A percentile compares a stretch with the other conserved stretches of the same genome.
These are phyloP conservation scores for Trichophyton equinum DNA, from an alignment of 2,329 filamentous ascomycete genomes.

Conservation along the genomic window DNA sequence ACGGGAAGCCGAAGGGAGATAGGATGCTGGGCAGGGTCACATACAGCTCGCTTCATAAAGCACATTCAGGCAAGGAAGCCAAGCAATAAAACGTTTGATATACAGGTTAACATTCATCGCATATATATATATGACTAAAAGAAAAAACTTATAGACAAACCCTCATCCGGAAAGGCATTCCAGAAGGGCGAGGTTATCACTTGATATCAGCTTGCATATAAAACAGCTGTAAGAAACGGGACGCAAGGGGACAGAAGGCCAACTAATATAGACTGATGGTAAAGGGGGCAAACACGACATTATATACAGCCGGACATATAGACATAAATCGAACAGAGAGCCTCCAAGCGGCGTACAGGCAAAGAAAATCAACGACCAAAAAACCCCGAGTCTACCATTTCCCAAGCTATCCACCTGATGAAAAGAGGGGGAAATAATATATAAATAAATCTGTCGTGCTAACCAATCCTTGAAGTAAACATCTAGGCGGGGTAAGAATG, in stretches of 20 bases:
- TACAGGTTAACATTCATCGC: not conserved
- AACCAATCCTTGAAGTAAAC: not conserved
- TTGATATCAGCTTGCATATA: not conserved
- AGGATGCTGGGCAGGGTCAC: not conserved
- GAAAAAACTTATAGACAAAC: not conserved
- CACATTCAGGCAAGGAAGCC: not conserved
- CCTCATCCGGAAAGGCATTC: not conserved
- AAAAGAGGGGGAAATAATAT: not conserved
- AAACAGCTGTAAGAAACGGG: not conserved
- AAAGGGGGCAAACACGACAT: not conserved
- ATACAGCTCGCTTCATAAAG: not conserved
- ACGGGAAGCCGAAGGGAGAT: not conserved
- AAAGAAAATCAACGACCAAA: not conserved
- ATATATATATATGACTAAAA: not conserved
- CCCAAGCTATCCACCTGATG: not conserved
- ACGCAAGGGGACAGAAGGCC: not conserved
- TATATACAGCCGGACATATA: not conserved
- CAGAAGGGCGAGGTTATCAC: not conserved
- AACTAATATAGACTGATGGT: not conserved
- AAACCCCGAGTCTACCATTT: not conserved
- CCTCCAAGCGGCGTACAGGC: not conserved
- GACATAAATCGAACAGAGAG: not conserved
- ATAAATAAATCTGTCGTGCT: not conserved
- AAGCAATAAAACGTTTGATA: not conserved
- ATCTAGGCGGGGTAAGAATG: not conserved